Base-by-base conservation (phyloP, 139 green algal species). In the Zygnema circumcarinatum region DNA sequence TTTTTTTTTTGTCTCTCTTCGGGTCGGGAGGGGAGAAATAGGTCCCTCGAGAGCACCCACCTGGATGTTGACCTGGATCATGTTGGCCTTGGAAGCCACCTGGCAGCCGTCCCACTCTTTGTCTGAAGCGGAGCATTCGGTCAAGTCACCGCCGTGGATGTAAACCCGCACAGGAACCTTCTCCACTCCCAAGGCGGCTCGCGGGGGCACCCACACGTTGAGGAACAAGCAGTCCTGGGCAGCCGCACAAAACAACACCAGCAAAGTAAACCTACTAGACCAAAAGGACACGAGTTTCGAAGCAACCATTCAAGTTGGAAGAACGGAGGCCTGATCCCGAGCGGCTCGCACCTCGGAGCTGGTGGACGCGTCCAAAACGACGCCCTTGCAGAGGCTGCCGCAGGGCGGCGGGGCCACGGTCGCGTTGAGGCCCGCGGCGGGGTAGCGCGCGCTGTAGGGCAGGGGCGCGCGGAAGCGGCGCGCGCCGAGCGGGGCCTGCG, bases 91-190 rank as follows among this genome's bases (percentile, higher is more conserved):
- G 68, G 68, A 35, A 36, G 38, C 68, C 16, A 36, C 38, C 68
- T 76, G 68, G 68, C 68, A 76, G 68, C 68, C 68, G 68, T 76
- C 38, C 35, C 38, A 35, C 35, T 47, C 38, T 35, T 76, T 36
- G 68, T 76, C 68, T 35, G 68, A 76, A 11, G 68, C 68, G 35
- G 68, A 76, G 35, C 68, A 35, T 36, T 76, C 38, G 68, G 38
- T 47, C 35, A 76, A 76, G 35, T 36, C 38, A 35, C 68, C 68
- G 68, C 68, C 68, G 68, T 76, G 68, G 68, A 76, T 47, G 35
- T 47, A 36, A 35, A 76, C 68, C 35, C 68, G 68, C 68, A 76
- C 68, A 35, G 68, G 35, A 35, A 36, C 38, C 35, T 36, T 76
- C n/a, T n/a, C n/a, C n/a, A n/a, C n/a, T 35, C 68, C 38, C 68